Evolutionary conservation across 2,329 filamentous ascomycete genomes (phyloP).

Genomic region (Trichoderma afroharzianum): DNA sequence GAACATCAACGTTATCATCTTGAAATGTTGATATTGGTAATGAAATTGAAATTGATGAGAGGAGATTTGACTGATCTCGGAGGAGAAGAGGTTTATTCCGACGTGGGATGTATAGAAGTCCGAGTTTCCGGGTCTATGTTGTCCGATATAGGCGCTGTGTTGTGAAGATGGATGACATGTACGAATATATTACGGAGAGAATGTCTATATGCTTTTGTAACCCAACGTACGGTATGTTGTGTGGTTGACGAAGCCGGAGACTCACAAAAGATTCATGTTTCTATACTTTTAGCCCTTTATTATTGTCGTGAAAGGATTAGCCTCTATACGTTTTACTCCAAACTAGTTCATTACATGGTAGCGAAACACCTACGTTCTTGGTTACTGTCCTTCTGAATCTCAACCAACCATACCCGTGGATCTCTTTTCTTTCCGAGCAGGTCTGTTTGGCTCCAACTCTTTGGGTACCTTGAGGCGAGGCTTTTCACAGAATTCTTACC

Average conservation of each 20-base stretch:
- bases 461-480: too few relatives aligned
- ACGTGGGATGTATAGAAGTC: background rate
- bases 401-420: too few relatives aligned
- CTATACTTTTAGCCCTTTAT: too few relatives aligned
- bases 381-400: too few relatives aligned
- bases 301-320: too few relatives aligned
- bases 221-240: background rate
- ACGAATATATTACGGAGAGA: background rate
- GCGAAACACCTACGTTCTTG: too few relatives aligned
- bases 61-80: background rate
- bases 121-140: background rate
- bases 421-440: too few relatives aligned
- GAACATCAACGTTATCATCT: background rate
- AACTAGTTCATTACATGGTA: too few relatives aligned
- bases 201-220: background rate
- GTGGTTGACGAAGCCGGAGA: background rate
- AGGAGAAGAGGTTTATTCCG: background rate
- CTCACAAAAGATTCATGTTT: too few relatives aligned
- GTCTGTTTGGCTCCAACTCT: too few relatives aligned
- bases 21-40: background rate
- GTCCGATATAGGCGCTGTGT: background rate
- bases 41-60: background rate
- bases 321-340: too few relatives aligned
- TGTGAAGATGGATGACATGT: background rate
- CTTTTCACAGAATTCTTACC: too few relatives aligned